phyloP scores from a whole-genome alignment of 805 yeast species.

The Lipomyces kockii region DNA sequence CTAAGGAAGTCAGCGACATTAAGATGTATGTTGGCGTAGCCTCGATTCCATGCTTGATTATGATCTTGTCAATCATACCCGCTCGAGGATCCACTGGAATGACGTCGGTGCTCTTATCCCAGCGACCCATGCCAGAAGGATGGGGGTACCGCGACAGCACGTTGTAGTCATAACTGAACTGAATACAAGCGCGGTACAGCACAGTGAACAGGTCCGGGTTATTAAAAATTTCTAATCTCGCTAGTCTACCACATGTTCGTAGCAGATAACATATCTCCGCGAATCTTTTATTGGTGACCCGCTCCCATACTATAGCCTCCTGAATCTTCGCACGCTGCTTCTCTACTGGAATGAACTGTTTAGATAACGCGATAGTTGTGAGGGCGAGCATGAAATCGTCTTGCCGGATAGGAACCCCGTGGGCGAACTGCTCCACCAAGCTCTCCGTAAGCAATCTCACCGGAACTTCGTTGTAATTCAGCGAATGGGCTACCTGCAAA shows the following conservation, averaged over 20 bases:
- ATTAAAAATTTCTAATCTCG: neutral
- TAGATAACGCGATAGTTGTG: conserved; percentile 42
- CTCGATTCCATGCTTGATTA: conserved; percentile 23
- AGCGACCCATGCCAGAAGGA: conserved; percentile 14
- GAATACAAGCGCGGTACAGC: conserved; percentile 35
- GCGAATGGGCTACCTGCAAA: conserved; percentile 38
- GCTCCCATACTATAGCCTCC: conserved; percentile 33
- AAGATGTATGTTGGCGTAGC: conserved; percentile 32
- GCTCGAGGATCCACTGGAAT: conserved; percentile 14
- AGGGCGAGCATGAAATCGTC: conserved; percentile 42
- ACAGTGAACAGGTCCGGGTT: conserved; percentile 7
- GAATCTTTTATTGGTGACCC: conserved; percentile 15
- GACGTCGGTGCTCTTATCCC: neutral
- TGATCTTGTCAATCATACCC: conserved; percentile 23
- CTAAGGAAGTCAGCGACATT: conserved; percentile 41
- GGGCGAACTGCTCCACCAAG: conserved; percentile 41
- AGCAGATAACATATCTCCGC: conserved; percentile 8
- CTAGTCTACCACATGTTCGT: conserved; percentile 5
- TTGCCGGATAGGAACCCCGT: conserved; percentile 41
- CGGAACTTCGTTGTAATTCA: conserved; percentile 39
- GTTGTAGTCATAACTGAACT: conserved; percentile 20
- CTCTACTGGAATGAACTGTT: conserved; percentile 36
- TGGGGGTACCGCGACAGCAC: neutral
- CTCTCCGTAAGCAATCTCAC: conserved; percentile 38
- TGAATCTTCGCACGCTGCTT: conserved; percentile 36